These are phyloP conservation scores for Bullera alba DNA, from an alignment of 768 basidiomycete species.

Conservation along the genomic window DNA sequence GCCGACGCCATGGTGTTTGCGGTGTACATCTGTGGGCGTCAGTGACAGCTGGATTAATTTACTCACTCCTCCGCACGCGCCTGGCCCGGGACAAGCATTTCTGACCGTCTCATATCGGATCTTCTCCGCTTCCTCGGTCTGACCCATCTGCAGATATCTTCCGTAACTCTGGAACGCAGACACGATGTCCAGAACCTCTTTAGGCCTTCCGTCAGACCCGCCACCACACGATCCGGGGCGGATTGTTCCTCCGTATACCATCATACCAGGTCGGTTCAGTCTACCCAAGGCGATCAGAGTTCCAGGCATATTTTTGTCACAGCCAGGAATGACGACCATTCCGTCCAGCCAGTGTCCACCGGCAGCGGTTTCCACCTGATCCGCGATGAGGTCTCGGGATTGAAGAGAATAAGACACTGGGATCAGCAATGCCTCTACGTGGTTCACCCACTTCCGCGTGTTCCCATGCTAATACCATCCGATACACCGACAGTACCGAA, in stretches of 20 bases:
- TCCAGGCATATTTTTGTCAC: slow-evolving; percentile 99
- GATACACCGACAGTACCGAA: slow-evolving; percentile 97
- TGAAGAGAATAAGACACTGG: slow-evolving; percentile 64
- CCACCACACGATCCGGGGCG: slow-evolving; percentile 86
- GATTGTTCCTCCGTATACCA: slow-evolving; percentile 97
- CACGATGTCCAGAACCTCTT: slow-evolving; percentile 85
- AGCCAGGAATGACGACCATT: slow-evolving; percentile 93
- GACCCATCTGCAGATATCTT: slow-evolving; percentile 83
- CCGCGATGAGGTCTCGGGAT: slow-evolving; percentile 94
- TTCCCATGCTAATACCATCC: slow-evolving; percentile 98
- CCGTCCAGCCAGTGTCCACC: slow-evolving; percentile 98
- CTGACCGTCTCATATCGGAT: slow-evolving; percentile 80
- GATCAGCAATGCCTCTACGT: not conserved
- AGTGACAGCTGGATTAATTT: not conserved
- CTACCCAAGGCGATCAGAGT: slow-evolving; percentile 95
- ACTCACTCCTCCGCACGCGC: slow-evolving; percentile 93
- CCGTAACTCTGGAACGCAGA: slow-evolving; percentile 98
- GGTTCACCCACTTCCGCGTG: slow-evolving; percentile 72
- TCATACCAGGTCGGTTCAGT: slow-evolving; percentile 88
- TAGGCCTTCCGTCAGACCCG: slow-evolving; percentile 36
- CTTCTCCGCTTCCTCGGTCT: slow-evolving; percentile 71
- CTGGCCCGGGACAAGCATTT: slow-evolving; percentile 93
- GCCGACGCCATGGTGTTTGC: slow-evolving; percentile 98
- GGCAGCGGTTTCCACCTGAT: slow-evolving; percentile 90
- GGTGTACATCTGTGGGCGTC: slow-evolving; percentile 72